phyloP scores from a whole-genome alignment of 495 filamentous ascomycete species.

The Acidomyces sp. region DNA sequence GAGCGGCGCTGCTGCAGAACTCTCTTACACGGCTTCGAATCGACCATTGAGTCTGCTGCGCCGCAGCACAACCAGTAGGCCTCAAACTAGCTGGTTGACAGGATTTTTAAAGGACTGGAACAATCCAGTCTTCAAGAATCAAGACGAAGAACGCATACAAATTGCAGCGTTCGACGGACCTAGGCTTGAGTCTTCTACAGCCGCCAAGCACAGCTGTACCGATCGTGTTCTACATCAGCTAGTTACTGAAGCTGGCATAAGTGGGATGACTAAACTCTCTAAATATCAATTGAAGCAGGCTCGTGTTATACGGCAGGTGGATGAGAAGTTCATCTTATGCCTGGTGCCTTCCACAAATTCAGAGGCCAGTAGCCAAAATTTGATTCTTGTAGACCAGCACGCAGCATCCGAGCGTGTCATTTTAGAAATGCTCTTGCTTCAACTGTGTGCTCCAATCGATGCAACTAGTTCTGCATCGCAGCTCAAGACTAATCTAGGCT shows the following conservation, averaged over 20 bases:
- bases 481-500: constrained; percentile 19
- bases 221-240: constrained; percentile 21
- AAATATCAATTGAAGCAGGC: constrained; percentile 50
- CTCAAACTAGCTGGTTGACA: constrained; percentile 34
- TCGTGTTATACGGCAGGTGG: constrained; percentile 66
- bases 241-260: constrained; percentile 21
- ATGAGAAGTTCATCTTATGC: constrained; percentile 75
- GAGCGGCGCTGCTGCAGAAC: no score
- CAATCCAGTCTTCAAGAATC: constrained; percentile 45
- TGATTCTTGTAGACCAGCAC: constrained; percentile 86
- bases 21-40: no score
- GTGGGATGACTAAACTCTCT: constrained; percentile 44
- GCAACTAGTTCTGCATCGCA: background rate
- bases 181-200: constrained; percentile 12
- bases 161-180: constrained; percentile 24
- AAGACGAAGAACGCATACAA: constrained; percentile 39
- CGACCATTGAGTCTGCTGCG: constrained; percentile 3
- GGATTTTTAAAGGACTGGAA: constrained; percentile 38
- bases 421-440: constrained; percentile 54
- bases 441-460: constrained; percentile 31
- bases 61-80: background rate
- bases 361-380: constrained; percentile 20
- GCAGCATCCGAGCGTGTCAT: constrained; percentile 83
- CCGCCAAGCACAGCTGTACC: constrained; percentile 16
- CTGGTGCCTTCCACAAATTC: constrained; percentile 32